Conservation (phyloP, 768 basidiomycete genomes). For the Russula vinacea region DNA sequence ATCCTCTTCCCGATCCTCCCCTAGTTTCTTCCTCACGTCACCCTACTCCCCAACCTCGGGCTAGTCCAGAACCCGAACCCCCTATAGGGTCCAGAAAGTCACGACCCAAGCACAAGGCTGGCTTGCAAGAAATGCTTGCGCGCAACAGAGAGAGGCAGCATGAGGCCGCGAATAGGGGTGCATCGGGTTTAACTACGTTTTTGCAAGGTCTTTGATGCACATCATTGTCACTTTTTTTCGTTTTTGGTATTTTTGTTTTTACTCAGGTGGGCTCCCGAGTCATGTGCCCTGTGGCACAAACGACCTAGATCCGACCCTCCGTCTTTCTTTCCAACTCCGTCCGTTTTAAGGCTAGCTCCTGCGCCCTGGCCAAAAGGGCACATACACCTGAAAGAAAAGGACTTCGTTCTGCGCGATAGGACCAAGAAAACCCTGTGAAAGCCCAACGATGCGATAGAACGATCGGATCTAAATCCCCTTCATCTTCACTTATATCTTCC, state of each 20-base stretch:
- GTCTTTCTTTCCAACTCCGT: background rate
- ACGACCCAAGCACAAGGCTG: constrained; percentile 53
- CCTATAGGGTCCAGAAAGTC: constrained; percentile 23
- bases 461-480: constrained; percentile 60
- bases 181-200: constrained; percentile 20
- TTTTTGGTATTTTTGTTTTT: background rate
- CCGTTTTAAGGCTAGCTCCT: background rate
- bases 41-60: background rate
- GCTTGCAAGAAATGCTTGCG: constrained; percentile 60
- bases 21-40: constrained; percentile 3
- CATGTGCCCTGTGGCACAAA: background rate
- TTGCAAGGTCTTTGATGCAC: constrained; percentile 17
- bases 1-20: constrained; percentile 6
- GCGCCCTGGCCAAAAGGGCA: constrained; percentile 61
- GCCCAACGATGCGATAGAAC: constrained; percentile 53
- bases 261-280: background rate
- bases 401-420: constrained; percentile 54
- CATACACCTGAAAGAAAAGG: constrained; percentile 64
- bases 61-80: constrained; percentile 1
- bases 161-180: constrained; percentile 32
- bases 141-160: constrained; percentile 55
- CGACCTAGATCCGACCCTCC: background rate
- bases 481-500: constrained; percentile 41
- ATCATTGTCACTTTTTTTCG: background rate
- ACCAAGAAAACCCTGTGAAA: constrained; percentile 46